Conservation (phyloP, 116 monocot species). For the Papilionanthe hybrid region DNA sequence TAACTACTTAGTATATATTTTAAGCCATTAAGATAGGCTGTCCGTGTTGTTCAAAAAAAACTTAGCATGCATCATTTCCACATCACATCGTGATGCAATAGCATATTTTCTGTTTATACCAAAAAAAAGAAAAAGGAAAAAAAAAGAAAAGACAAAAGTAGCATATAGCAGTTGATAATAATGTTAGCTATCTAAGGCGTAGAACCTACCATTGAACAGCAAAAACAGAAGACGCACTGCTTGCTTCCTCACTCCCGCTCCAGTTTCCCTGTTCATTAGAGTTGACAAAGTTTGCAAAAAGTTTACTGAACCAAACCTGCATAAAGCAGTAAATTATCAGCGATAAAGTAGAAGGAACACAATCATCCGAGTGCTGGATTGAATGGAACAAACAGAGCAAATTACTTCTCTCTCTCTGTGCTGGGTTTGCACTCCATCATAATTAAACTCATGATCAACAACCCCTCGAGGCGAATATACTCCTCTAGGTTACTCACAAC, state of each 20-base stretch:
- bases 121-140: not conserved
- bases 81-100: not conserved
- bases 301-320: slow-evolving; percentile 55
- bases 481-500: slow-evolving; percentile 21
- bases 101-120: not conserved
- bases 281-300: slow-evolving; percentile 38
- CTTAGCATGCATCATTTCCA: not conserved
- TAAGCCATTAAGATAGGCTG: too few relatives aligned
- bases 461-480: slow-evolving; percentile 32
- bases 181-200: not conserved
- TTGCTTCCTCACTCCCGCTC: slow-evolving; percentile 47
- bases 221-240: slow-evolving; percentile 74
- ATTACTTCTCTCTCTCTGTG: slow-evolving; percentile 69
- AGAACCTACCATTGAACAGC: slow-evolving; percentile 60
- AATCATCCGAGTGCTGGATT: not conserved
- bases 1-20: too few relatives aligned
- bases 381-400: not conserved
- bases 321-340: slow-evolving; percentile 10
- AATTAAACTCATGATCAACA: slow-evolving; percentile 68
- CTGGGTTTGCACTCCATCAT: slow-evolving; percentile 42
- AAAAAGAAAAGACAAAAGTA: not conserved
- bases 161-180: not conserved
- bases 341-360: slow-evolving; percentile 1
- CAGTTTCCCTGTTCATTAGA: slow-evolving; percentile 48
- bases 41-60: not conserved